Percentiles rank a stretch among this genome's conserved stretches.
Evolutionary conservation across 108 stramenopile genomes (phyloP).

Genomic region (Cyclotella sp.): DNA sequence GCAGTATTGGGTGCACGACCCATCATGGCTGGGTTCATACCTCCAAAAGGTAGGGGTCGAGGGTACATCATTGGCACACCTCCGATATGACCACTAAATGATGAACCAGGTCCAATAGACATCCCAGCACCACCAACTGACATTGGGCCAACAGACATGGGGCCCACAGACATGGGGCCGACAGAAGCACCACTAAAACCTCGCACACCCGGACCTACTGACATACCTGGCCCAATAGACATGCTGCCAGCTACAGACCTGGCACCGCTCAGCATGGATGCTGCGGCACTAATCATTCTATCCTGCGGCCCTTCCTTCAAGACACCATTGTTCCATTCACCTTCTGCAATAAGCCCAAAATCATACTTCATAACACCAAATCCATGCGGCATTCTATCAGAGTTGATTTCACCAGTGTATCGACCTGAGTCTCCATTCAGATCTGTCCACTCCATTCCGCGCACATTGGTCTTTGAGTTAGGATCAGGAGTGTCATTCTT

Average conservation of each 20-base stretch:
- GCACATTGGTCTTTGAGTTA: conserved; percentile 35
- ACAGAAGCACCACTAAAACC: conserved; percentile 1
- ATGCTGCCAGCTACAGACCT: conserved; percentile 21
- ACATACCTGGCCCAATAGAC: conserved; percentile 25
- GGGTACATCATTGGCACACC: conserved; percentile 19
- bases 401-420: conserved; percentile 38
- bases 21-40: conserved; percentile 33
- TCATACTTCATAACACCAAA: conserved; percentile 70
- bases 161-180: neutral
- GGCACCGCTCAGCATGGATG: conserved; percentile 26
- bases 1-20: neutral
- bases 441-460: conserved; percentile 49
- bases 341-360: conserved; percentile 62
- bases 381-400: conserved; percentile 56
- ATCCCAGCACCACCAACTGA: neutral
- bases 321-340: conserved; percentile 65
- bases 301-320: conserved; percentile 42
- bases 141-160: neutral
- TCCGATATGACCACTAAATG: conserved; percentile 1
- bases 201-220: conserved; percentile 2
- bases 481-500: conserved; percentile 35
- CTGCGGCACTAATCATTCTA: conserved; percentile 57
- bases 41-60: conserved; percentile 15
- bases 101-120: conserved; percentile 13
- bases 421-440: conserved; percentile 44